A percentile compares a stretch with the other conserved stretches of the same genome.
phyloP scores from a whole-genome alignment of 2,329 filamentous ascomycete species.

The Pseudocercospora musae region DNA sequence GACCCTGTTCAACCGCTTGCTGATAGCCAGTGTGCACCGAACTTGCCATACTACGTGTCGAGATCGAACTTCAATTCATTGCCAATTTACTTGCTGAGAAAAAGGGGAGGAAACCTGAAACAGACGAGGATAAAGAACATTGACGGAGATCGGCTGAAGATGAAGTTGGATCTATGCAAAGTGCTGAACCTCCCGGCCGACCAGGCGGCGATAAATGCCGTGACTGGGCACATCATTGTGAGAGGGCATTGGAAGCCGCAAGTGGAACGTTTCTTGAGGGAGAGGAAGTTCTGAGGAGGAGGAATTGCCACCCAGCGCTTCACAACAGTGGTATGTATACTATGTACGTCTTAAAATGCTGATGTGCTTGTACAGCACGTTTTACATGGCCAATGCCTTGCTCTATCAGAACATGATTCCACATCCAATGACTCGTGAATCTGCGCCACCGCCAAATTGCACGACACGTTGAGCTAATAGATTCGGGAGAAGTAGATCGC shows the following conservation, averaged over 20 bases:
- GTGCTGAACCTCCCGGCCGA: conserved; percentile 49
- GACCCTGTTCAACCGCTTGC: conserved; percentile 27
- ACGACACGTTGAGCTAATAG: too few species aligned
- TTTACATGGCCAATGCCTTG: not conserved
- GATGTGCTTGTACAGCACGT: not conserved
- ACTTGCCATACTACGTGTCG: conserved; percentile 65
- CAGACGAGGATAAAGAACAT: conserved; percentile 75
- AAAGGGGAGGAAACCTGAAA: conserved; percentile 71
- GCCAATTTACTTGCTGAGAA: conserved; percentile 71
- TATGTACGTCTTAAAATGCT: not conserved
- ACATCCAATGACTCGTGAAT: not conserved
- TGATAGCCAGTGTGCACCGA: conserved; percentile 39
- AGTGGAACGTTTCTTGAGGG: conserved; percentile 37
- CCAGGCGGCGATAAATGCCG: conserved; percentile 55
- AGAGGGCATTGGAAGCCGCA: conserved; percentile 45
- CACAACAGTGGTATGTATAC: not conserved
- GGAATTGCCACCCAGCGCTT: conserved; percentile 1
- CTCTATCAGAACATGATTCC: not conserved
- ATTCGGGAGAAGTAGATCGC: too few species aligned
- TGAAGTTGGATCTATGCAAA: conserved; percentile 62
- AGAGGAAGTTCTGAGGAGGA: conserved; percentile 33
- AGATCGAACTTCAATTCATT: conserved; percentile 69
- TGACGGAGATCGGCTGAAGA: conserved; percentile 64
- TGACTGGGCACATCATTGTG: conserved; percentile 71
- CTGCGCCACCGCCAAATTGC: not conserved